Evolutionary conservation across 2,329 filamentous ascomycete genomes (phyloP).

Genomic region (Epichloe sp.): DNA sequence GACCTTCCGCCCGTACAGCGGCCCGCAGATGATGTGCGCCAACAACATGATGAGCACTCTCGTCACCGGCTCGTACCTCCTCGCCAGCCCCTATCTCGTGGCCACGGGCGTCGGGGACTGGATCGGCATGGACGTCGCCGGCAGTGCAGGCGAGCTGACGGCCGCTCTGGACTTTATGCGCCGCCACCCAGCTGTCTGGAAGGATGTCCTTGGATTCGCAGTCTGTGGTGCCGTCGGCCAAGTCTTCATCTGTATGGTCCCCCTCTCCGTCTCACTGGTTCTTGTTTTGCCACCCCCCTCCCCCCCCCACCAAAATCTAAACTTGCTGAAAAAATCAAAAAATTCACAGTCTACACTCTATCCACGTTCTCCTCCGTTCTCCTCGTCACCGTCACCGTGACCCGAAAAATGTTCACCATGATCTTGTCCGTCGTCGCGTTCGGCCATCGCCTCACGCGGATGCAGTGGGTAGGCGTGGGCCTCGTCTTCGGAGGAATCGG

Average conservation of each 20-base stretch:
- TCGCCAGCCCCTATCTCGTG: conserved; percentile 69
- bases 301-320: conserved; percentile 8
- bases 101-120: conserved; percentile 50
- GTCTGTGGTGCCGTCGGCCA: conserved; percentile 86
- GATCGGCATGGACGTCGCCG: conserved; percentile 51
- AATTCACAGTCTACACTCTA: conserved; percentile 62
- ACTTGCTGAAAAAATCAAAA: conserved; percentile 4
- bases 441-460: conserved; percentile 71
- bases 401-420: conserved; percentile 99
- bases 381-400: conserved; percentile 92
- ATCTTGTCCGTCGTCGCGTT: conserved; percentile 91
- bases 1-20: conserved; percentile 66
- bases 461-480: conserved; percentile 87
- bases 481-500: conserved; percentile 94
- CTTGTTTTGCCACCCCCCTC: not conserved
- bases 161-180: conserved; percentile 72
- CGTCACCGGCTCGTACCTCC: conserved; percentile 63
- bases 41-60: conserved; percentile 80
- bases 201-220: conserved; percentile 81
- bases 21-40: conserved; percentile 99
- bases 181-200: conserved; percentile 67
- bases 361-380: conserved; percentile 84
- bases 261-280: not conserved
- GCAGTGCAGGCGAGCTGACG: conserved; percentile 60
- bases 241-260: conserved; percentile 70